Evolutionary conservation across 2,329 filamentous ascomycete genomes (phyloP), one percentile per base, ranked within the genome.

Genomic region (Trichoderma sp.): DNA sequence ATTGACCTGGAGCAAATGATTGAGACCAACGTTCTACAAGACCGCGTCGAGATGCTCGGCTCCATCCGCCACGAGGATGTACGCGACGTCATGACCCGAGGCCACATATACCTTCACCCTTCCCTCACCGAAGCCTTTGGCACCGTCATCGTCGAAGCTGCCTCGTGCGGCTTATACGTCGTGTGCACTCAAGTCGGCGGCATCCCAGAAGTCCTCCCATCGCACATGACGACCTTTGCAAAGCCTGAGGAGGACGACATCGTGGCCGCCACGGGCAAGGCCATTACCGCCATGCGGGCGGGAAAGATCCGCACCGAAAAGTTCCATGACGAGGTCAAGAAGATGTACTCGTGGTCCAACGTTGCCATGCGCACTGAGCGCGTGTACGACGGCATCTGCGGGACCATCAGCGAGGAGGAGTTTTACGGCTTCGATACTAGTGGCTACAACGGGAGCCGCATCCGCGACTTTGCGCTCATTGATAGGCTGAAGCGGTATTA

Each of bases 1-100:
- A 99, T 99, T 78, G 97, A 99, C 81, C 88, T 99, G 2, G 97
- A 99, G 84, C 97, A 99, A 82, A 99, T 98, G 93, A 91, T 99
- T 56, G 97, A 99, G 86, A 93, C 95, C 77, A 96, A 97, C 79
- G 94, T 98, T 4, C 88, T 98, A 9, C 96, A 98, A 82, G 95
- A 98, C 82, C 93, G 95, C 68, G 95, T 99, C 11, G 93, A 97
- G 81, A 93, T 99, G 87, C 88, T 99, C 4, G 97, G 97, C 3
- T 92, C 96, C 8, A 92, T 99, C 24, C 93, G 96, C 21, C 97
- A 99, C 82, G 97, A 99, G 82, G 95, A 98, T 81, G 97, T 99
- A 18, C 92, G 97, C 78, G 95, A 98, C 82, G 95, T 99, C 77
- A 99, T 99, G 97, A 93, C 98, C 21, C 91, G 94, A 73, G 97